A percentile compares a stretch with the other conserved stretches of the same genome.
phyloP scores from a whole-genome alignment of 495 filamentous ascomycete genomes.

The Tetracladium setigerum region DNA sequence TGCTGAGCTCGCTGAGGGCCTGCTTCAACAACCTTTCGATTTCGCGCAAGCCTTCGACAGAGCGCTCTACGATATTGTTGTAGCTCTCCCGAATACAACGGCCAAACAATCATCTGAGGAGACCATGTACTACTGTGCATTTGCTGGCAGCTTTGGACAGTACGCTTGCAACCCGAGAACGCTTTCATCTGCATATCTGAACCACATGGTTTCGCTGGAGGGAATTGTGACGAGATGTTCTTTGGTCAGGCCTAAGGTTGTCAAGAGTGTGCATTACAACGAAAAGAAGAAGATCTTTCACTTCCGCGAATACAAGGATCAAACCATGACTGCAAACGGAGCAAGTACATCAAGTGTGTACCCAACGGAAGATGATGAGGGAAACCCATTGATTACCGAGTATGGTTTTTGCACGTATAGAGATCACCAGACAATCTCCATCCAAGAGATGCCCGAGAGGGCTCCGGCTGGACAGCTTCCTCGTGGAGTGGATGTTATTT shows the following conservation, averaged over 20 bases:
- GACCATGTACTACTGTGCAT: conserved; percentile 84
- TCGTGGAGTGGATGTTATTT: conserved; percentile 92
- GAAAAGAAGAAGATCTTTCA: conserved; percentile 78
- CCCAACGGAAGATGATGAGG: conserved; percentile 86
- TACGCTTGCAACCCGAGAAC: conserved; percentile 93
- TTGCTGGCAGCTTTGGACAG: conserved; percentile 89
- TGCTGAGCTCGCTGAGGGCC: conserved; percentile 78
- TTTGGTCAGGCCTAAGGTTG: conserved; percentile 89
- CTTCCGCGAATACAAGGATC: conserved; percentile 82
- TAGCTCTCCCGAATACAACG: conserved; percentile 57
- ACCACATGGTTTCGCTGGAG: conserved; percentile 94
- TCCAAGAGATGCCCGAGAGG: conserved; percentile 99
- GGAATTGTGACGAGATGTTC: conserved; percentile 97
- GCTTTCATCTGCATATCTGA: conserved; percentile 77
- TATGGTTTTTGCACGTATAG: conserved; percentile 93
- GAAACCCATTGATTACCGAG: conserved; percentile 76
- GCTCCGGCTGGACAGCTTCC: conserved; percentile 94
- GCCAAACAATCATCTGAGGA: conserved; percentile 42
- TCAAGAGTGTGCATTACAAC: conserved; percentile 95
- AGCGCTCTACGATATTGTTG: conserved; percentile 81
- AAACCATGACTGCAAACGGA: conserved; percentile 90
- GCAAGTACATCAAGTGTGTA: conserved; percentile 85
- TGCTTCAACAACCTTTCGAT: conserved; percentile 83
- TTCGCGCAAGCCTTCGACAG: conserved; percentile 78
- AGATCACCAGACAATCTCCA: conserved; percentile 96